Conservation (phyloP, 1,284 basidiomycete genomes). For the Apiotrichum mycotoxinovorans region DNA sequence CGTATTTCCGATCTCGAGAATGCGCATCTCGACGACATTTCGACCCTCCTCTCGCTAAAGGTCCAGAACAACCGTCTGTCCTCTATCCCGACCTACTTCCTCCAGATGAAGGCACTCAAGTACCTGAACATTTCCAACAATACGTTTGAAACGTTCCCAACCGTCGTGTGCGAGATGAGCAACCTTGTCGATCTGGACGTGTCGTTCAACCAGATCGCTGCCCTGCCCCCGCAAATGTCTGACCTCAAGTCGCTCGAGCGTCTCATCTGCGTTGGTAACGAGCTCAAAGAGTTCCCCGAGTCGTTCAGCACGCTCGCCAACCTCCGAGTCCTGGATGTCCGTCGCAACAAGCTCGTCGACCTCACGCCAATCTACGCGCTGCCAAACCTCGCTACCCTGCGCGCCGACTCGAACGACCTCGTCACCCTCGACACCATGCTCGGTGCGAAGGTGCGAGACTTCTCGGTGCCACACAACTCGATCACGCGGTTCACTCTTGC, state of each 20-base stretch:
- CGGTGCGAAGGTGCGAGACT: constrained; percentile 59
- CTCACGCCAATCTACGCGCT: constrained; percentile 66
- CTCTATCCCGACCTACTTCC: constrained; percentile 79
- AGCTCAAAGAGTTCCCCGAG: constrained; percentile 70
- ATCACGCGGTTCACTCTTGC: constrained; percentile 69
- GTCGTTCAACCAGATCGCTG: constrained; percentile 87
- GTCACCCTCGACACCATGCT: constrained; percentile 73
- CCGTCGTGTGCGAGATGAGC: constrained; percentile 69
- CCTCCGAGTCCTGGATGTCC: constrained; percentile 72
- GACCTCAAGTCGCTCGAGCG: constrained; percentile 66
- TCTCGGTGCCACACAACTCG: constrained; percentile 52
- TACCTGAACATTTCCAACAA: constrained; percentile 96
- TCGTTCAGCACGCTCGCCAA: constrained; percentile 62
- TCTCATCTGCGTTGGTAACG: constrained; percentile 85
- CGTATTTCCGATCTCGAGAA: constrained; percentile 86
- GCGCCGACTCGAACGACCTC: constrained; percentile 76
- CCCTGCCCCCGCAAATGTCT: constrained; percentile 77
- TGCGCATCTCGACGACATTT: constrained; percentile 73
- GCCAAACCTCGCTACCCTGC: constrained; percentile 64
- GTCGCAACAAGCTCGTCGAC: constrained; percentile 76
- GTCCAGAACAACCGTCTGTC: constrained; percentile 92
- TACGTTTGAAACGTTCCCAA: constrained; percentile 79
- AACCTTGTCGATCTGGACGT: constrained; percentile 82
- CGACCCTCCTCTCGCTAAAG: constrained; percentile 68
- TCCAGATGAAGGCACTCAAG: constrained; percentile 66